These are phyloP conservation scores for Suillus paluster DNA, from an alignment of 768 basidiomycete genomes.

Conservation along the genomic window DNA sequence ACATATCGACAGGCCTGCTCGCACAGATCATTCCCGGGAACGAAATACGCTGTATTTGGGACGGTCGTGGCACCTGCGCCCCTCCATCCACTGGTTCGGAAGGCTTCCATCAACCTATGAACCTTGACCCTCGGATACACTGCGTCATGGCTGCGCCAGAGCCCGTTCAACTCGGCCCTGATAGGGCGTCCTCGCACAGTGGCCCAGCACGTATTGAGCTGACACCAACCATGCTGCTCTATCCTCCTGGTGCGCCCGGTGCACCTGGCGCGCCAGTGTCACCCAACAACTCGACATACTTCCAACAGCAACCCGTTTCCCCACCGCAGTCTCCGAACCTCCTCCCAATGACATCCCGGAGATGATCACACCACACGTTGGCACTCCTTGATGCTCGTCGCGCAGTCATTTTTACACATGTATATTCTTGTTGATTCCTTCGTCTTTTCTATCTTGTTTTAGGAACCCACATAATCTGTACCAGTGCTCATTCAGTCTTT, in stretches of 20 bases:
- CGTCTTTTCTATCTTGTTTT: conserved; percentile 10
- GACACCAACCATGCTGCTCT: conserved; percentile 48
- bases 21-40: conserved; percentile 82
- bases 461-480: conserved; percentile 15
- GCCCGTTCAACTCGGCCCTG: conserved; percentile 42
- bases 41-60: conserved; percentile 89
- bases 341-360: conserved; percentile 31
- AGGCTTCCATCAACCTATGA: conserved; percentile 46
- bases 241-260: conserved; percentile 36
- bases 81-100: conserved; percentile 33
- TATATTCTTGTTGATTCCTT: conserved; percentile 2
- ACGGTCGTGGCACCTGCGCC: conserved; percentile 62
- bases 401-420: conserved; percentile 1
- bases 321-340: conserved; percentile 61
- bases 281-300: conserved; percentile 55
- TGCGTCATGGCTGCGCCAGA: conserved; percentile 76
- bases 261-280: conserved; percentile 49
- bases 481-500: conserved; percentile 3
- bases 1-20: conserved; percentile 78
- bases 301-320: conserved; percentile 50
- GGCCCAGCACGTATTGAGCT: conserved; percentile 78
- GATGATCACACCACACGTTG: conserved; percentile 13
- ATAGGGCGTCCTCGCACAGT: conserved; percentile 50
- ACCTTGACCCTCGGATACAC: conserved; percentile 84
- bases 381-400: background rate